Evolutionary conservation across 345 rosid genomes (phyloP).

Genomic region (Ricinus communis): DNA sequence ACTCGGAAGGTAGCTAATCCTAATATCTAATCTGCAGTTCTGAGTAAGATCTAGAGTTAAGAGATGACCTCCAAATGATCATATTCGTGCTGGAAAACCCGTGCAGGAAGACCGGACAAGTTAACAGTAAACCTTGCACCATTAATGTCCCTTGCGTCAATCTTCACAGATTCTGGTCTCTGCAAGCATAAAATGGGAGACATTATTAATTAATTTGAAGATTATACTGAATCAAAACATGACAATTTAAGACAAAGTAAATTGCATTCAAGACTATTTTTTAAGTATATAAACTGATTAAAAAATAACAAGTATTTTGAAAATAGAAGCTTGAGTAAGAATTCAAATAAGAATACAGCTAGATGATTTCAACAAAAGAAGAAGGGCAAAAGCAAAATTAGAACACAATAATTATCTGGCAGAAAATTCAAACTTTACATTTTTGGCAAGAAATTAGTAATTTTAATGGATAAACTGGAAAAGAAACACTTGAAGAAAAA

Average conservation of each 20-base stretch:
- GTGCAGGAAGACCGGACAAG: slow-evolving; percentile 76
- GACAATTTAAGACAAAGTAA: not conserved
- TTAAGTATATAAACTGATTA: not conserved
- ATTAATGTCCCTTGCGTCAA: slow-evolving; percentile 79
- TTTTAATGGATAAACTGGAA: not conserved
- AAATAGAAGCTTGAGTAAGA: not conserved
- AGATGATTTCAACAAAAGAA: not conserved
- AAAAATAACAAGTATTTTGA: not conserved
- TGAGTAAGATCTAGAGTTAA: not conserved
- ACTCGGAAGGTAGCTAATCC: not conserved
- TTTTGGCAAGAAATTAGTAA: no score
- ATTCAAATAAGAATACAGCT: not conserved
- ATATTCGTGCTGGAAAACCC: slow-evolving; percentile 94
- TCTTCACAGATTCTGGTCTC: slow-evolving; percentile 86
- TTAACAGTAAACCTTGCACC: slow-evolving; percentile 69
- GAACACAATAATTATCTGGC: not conserved
- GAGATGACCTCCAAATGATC: slow-evolving; percentile 77
- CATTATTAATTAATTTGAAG: not conserved
- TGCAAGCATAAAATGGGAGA: slow-evolving; percentile 33
- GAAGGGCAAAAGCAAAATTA: no score
- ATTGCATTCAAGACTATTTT: not conserved
- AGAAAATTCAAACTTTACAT: no score
- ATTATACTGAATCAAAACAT: slow-evolving; percentile 2
- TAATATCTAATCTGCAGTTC: not conserved
- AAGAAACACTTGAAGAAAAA: not conserved